Conservation (phyloP, 2,329 filamentous ascomycete species). For the Aspergillus eucalypticola region DNA sequence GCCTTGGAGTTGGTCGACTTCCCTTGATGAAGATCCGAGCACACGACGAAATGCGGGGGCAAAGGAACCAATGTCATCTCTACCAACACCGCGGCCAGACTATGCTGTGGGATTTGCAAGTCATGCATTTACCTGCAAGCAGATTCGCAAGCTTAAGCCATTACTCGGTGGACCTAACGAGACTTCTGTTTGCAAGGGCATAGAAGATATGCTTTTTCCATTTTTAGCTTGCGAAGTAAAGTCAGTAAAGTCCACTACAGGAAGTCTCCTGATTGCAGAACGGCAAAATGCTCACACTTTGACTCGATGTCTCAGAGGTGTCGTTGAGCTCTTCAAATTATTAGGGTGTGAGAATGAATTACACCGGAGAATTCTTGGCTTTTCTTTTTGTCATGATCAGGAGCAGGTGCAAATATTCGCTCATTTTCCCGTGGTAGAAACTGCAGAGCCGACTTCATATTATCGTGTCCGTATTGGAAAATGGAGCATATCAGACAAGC, state of each 20-base stretch:
- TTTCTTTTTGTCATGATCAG: constrained; percentile 4
- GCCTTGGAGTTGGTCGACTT: not conserved
- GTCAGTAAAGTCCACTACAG: too few species aligned
- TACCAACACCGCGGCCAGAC: constrained; percentile 4
- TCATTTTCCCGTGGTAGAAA: constrained; percentile 1
- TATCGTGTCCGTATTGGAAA: not conserved
- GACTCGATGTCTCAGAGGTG: constrained; percentile 3
- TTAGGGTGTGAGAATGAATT: not conserved
- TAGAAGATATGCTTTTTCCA: not conserved
- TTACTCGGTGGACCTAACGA: not conserved
- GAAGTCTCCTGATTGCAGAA: not conserved
- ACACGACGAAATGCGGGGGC: not conserved
- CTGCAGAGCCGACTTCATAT: not conserved
- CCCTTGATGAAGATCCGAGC: not conserved
- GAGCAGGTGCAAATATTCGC: not conserved
- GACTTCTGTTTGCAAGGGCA: not conserved
- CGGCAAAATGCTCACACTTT: constrained; percentile 7
- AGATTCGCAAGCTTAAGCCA: not conserved
- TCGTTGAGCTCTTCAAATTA: constrained; percentile 4
- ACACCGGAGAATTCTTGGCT: constrained; percentile 6
- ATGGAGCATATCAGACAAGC: not conserved
- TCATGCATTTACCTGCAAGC: not conserved
- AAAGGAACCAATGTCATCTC: not conserved
- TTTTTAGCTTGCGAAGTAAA: constrained; percentile 3
- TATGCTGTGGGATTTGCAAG: constrained; percentile 3